A percentile compares a stretch with the other conserved stretches of the same genome.
These are phyloP conservation scores for Rhynchospora breviuscula DNA, from an alignment of 176 grass and related monocot species.

Conservation along the genomic window DNA sequence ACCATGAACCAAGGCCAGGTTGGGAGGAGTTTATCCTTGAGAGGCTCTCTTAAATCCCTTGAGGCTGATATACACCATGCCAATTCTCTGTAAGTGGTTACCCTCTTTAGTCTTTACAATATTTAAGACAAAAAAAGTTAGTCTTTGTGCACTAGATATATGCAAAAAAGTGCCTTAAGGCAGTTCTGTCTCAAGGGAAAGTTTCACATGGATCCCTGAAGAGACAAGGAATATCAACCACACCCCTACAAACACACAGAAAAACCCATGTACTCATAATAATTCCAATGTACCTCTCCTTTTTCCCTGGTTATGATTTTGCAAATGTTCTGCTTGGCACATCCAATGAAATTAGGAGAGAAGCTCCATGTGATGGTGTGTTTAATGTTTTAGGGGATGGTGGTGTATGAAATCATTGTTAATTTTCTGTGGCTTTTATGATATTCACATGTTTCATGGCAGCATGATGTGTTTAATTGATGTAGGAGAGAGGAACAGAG, in stretches of 20 bases:
- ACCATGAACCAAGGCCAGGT: slow-evolving; percentile 30
- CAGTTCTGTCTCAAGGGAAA: background rate
- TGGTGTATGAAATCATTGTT: background rate
- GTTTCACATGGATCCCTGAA: background rate
- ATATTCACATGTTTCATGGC: slow-evolving; percentile 3
- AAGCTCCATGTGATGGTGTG: background rate
- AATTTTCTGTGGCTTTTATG: background rate
- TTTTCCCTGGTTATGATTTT: background rate
- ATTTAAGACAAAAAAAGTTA: background rate
- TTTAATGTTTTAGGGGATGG: background rate
- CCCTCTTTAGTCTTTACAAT: background rate
- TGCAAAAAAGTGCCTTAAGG: background rate
- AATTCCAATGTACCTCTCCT: background rate
- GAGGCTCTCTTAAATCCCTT: slow-evolving; percentile 66
- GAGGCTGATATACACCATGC: slow-evolving; percentile 81
- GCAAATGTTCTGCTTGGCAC: background rate
- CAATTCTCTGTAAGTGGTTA: slow-evolving; percentile 52
- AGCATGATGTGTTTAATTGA: background rate
- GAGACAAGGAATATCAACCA: background rate
- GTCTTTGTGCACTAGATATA: background rate
- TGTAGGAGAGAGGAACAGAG: background rate
- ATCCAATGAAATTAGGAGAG: background rate
- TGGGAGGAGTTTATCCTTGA: slow-evolving; percentile 44
- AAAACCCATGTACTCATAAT: background rate
- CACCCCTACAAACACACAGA: background rate